Evolutionary conservation across 768 basidiomycete genomes (phyloP).

Genomic region (Termitomyces heimii): DNA sequence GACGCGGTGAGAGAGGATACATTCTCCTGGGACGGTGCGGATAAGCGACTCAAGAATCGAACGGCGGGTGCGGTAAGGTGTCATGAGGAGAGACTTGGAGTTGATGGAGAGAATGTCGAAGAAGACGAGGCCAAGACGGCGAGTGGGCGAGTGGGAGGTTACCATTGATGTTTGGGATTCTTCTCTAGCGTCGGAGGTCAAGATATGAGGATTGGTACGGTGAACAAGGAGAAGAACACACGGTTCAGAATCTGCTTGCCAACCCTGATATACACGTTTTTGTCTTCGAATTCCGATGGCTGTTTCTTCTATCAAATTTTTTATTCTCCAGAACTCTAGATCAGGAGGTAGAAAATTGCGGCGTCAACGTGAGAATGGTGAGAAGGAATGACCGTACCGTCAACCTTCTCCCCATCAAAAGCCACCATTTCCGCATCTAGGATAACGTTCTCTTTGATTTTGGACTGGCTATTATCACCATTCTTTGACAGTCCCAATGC

Average conservation of each 20-base stretch:
- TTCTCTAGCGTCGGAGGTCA: neutral
- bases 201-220: neutral
- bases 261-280: constrained; percentile 11
- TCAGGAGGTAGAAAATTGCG: neutral
- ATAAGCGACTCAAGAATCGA: constrained; percentile 55
- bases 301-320: constrained; percentile 50
- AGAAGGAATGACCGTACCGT: constrained; percentile 42
- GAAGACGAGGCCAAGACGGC: constrained; percentile 77
- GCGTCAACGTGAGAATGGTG: neutral
- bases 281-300: constrained; percentile 44
- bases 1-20: constrained; percentile 55
- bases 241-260: constrained; percentile 6
- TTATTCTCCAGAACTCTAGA: constrained; percentile 74
- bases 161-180: constrained; percentile 24
- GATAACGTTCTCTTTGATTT: constrained; percentile 36
- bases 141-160: constrained; percentile 27
- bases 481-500: constrained; percentile 41
- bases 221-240: constrained; percentile 2
- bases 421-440: constrained; percentile 91
- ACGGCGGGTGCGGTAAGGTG: constrained; percentile 56
- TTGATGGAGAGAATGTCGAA: constrained; percentile 81
- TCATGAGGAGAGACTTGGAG: constrained; percentile 45
- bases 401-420: constrained; percentile 62
- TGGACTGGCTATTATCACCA: constrained; percentile 8
- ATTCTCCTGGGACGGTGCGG: constrained; percentile 46